Evolutionary conservation across 2,329 filamentous ascomycete species (phyloP).

Genomic region (Rutstroemia sp.): DNA sequence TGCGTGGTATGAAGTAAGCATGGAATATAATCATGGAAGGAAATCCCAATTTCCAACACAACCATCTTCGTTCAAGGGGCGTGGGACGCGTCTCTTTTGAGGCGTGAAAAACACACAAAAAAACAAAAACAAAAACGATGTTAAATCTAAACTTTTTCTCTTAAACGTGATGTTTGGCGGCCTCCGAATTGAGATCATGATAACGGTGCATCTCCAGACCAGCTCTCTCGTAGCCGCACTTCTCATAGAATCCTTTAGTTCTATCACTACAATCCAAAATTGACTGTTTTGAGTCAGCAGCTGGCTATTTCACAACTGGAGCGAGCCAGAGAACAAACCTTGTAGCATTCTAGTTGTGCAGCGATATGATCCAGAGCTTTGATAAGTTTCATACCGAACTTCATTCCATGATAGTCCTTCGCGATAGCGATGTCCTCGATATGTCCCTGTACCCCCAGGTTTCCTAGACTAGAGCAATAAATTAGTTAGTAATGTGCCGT

Average conservation of each 20-base stretch:
- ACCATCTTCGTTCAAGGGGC: too few species aligned
- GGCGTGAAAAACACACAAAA: too few species aligned
- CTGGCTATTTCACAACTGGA: not conserved
- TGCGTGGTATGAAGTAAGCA: not conserved
- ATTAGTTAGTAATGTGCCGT: not conserved
- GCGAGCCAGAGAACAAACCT: constrained; percentile 29
- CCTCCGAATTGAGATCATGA: constrained; percentile 38
- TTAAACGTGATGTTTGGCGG: constrained; percentile 11
- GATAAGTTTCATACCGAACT: constrained; percentile 83
- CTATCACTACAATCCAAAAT: constrained; percentile 93
- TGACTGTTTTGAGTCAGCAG: constrained; percentile 42
- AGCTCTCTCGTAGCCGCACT: constrained; percentile 71
- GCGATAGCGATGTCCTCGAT: constrained; percentile 95
- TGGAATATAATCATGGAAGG: not conserved
- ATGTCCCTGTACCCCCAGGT: constrained; percentile 75
- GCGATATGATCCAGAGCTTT: constrained; percentile 86
- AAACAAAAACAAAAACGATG: too few species aligned
- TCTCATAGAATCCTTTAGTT: constrained; percentile 92
- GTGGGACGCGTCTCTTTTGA: too few species aligned
- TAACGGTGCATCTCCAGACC: constrained; percentile 97
- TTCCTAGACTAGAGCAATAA: constrained; percentile 54
- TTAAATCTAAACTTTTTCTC: not conserved
- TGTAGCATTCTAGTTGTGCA: constrained; percentile 85
- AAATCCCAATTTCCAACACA: not conserved
- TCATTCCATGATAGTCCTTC: constrained; percentile 93